Evolutionary conservation across 305 asterid genomes (phyloP).

Genomic region (Stenogyne calaminthoides): DNA sequence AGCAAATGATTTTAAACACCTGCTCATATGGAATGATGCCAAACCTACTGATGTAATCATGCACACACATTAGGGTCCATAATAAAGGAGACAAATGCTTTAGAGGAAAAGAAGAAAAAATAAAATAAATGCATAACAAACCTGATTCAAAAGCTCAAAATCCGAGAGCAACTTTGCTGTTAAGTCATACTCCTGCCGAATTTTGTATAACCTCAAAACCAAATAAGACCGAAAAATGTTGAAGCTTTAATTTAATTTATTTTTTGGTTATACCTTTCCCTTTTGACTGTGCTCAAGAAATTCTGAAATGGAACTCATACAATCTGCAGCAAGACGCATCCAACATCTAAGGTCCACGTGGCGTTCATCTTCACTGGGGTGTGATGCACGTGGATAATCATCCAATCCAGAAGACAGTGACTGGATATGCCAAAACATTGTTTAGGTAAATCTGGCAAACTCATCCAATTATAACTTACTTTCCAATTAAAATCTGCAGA

Average conservation of each 20-base stretch:
- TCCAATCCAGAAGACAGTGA: constrained; percentile 94
- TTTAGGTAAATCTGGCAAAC: constrained; percentile 29
- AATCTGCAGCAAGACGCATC: constrained; percentile 97
- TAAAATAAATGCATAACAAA: constrained; percentile 24
- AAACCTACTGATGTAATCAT: constrained; percentile 13
- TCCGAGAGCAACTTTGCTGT: constrained; percentile 82
- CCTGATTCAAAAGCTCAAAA: constrained; percentile 91
- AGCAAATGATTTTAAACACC: constrained; percentile 25
- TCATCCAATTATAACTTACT: constrained; percentile 3
- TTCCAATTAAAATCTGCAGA: constrained; percentile 13
- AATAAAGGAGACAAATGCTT: neutral
- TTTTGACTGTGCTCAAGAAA: constrained; percentile 62
- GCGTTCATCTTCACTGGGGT: constrained; percentile 92
- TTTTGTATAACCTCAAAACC: constrained; percentile 33
- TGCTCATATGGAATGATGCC: constrained; percentile 16
- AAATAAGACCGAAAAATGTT: constrained; percentile 6
- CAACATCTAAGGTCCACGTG: constrained; percentile 99
- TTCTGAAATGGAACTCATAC: constrained; percentile 84
- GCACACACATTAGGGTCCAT: neutral
- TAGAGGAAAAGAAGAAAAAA: neutral
- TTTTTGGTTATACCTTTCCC: constrained; percentile 52
- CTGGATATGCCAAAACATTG: constrained; percentile 45
- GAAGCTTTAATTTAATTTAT: neutral
- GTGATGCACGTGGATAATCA: constrained; percentile 99
- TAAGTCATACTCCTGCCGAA: constrained; percentile 67